Conservation (phyloP, 2,329 filamentous ascomycete genomes). For the Tolypocladium endophyticum region DNA sequence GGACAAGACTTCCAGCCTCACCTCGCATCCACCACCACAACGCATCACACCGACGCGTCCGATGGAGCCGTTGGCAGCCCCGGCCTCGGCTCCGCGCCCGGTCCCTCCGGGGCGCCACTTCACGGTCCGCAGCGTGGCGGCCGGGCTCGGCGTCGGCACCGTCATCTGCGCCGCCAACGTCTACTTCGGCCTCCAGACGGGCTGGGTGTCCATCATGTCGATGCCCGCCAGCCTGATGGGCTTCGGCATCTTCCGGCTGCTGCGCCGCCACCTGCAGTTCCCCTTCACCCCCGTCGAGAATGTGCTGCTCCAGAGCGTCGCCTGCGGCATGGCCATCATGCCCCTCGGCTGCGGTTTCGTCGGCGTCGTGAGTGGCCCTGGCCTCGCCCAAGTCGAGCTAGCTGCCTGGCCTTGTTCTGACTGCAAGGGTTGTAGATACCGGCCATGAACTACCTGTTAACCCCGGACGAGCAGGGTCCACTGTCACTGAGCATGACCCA, state of each 20-base stretch:
- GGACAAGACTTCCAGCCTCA: neutral
- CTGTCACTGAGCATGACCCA: conserved; percentile 63
- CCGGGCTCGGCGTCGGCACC: conserved; percentile 74
- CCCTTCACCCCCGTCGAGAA: conserved; percentile 95
- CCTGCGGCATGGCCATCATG: conserved; percentile 93
- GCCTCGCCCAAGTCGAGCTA: neutral
- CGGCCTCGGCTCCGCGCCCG: conserved; percentile 9
- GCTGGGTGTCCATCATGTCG: conserved; percentile 70
- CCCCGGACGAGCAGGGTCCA: conserved; percentile 67
- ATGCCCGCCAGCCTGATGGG: conserved; percentile 94
- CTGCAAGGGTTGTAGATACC: conserved; percentile 46
- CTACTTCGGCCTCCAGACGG: conserved; percentile 94
- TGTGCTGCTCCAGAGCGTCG: conserved; percentile 91
- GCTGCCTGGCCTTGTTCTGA: neutral
- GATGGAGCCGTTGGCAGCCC: neutral
- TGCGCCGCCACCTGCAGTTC: conserved; percentile 60
- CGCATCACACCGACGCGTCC: neutral
- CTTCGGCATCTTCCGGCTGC: conserved; percentile 81
- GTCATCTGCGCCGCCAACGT: conserved; percentile 96
- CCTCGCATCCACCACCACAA: neutral
- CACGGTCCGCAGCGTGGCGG: conserved; percentile 68
- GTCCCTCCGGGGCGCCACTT: conserved; percentile 54
- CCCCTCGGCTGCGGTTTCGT: conserved; percentile 92
- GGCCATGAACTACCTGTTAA: conserved; percentile 78
- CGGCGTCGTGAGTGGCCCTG: conserved; percentile 51